Evolutionary conservation across 2,329 filamentous ascomycete species (phyloP), one percentile per base, ranked within the genome.

Genomic region (Diaporthe citri): DNA sequence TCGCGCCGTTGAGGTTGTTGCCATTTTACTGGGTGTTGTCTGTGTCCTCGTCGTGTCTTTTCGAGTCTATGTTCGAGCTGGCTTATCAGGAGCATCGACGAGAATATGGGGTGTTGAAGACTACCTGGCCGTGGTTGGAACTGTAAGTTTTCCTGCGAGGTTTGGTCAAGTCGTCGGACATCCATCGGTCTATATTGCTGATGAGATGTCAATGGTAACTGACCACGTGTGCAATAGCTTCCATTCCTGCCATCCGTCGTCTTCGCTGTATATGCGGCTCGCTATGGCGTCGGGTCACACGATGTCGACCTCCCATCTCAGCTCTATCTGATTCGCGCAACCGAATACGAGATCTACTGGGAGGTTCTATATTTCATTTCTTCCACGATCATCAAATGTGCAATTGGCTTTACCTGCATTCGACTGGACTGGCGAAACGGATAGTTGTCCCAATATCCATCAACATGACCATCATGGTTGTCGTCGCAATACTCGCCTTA

Each of bases 41-140:
- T 60, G 57, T 60, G 20, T 36, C n/a, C 13, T 60, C 13, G n/a
- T 60, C 36, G 36, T 41, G 3, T 60, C 57, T 10, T 36, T 60
- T 15, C 57, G 57, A 5, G n/a, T 60, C 57, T 60, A 43, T 17
- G 57, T 60, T 43, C 57, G 57, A 41, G 57, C 57, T 60, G 57
- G 57, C 13, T 28, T 60, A 13, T 60, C 57, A 13, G 57, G 57
- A 17, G 57, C 57, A 25, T 60, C 57, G n/a, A 60, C 57, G 12
- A 60, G 36, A 60, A 43, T 7, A 43, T 60, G 36, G 57, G 57
- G 57, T 28, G n/a, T 43, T 20, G 57, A 60, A 43, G 57, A 60
- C 57, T 60, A 17, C n/a, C 57, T 60, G 13, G 57, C 57, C 3
- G n/a, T 60, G 36, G 5, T 60, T 15, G 57, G 57, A 43, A 60